phyloP scores from a whole-genome alignment of 306 rosid species.

The Casuarina equisetifolia region DNA sequence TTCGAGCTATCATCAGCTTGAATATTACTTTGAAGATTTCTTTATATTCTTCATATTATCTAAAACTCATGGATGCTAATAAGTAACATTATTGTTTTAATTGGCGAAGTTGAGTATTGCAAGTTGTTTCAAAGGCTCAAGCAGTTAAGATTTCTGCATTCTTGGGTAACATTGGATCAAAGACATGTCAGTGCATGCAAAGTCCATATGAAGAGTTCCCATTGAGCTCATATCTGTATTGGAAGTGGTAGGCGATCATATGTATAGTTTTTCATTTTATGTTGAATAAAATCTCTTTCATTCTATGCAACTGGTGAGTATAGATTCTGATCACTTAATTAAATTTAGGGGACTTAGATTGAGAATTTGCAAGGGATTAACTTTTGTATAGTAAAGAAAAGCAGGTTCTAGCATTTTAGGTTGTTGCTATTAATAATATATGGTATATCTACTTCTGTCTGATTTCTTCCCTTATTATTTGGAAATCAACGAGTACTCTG shows the following conservation, averaged over 20 bases:
- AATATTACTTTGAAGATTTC: neutral
- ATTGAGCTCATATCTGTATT: constrained; percentile 1
- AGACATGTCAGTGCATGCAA: too few relatives aligned
- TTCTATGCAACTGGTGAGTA: neutral
- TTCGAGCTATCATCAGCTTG: neutral
- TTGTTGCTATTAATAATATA: constrained; percentile 4
- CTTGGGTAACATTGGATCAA: neutral
- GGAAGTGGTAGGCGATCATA: neutral
- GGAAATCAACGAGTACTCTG: neutral
- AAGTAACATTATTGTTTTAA: neutral
- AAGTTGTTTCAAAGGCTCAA: constrained; percentile 8
- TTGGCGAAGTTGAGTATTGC: constrained; percentile 13
- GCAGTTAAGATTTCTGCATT: neutral
- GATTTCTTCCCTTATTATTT: constrained; percentile 12
- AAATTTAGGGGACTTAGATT: constrained; percentile 13
- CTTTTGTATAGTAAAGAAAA: constrained; percentile 25
- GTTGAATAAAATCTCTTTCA: constrained; percentile 7
- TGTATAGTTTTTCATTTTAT: constrained; percentile 12
- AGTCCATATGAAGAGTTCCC: neutral
- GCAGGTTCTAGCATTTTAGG: constrained; percentile 8
- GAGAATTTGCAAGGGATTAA: constrained; percentile 13
- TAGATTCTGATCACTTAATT: constrained; percentile 25
- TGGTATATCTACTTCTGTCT: constrained; percentile 15
- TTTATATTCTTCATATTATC: neutral
- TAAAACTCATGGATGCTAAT: neutral